Conservation (phyloP, 2,329 filamentous ascomycete genomes). For the Trichoderma breve region DNA sequence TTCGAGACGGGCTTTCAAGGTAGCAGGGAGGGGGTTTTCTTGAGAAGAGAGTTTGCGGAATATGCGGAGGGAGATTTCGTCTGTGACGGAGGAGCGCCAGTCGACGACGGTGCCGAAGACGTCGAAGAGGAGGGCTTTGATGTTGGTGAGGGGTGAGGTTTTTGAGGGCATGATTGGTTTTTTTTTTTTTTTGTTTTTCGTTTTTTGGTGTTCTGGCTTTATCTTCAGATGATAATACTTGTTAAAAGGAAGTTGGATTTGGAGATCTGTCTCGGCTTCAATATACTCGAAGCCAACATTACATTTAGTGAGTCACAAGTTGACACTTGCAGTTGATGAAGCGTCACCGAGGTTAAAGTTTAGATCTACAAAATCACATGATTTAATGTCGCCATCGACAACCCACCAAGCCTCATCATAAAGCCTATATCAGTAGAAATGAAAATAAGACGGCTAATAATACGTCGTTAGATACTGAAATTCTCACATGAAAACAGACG, state of each 20-base stretch:
- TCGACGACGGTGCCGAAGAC: constrained; percentile 79
- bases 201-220: not conserved
- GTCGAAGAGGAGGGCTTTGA: constrained; percentile 68
- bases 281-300: not conserved
- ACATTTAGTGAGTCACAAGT: not conserved
- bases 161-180: constrained; percentile 28
- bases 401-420: not conserved
- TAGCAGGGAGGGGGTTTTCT: constrained; percentile 41
- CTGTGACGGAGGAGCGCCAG: constrained; percentile 67
- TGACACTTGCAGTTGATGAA: not conserved
- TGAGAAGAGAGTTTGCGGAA: constrained; percentile 46
- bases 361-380: constrained; percentile 14
- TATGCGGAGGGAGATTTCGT: constrained; percentile 54
- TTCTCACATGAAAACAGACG: not conserved
- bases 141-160: constrained; percentile 29
- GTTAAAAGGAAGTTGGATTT: not conserved
- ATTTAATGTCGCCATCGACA: constrained; percentile 7
- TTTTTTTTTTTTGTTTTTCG: not conserved
- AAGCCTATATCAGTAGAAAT: not conserved
- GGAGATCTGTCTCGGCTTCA: not conserved
- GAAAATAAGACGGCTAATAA: not conserved
- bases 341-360: not conserved
- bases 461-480: not conserved
- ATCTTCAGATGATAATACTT: too few relatives aligned
- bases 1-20: constrained; percentile 48